phyloP scores from a whole-genome alignment of 371 early-diverging fungal genomes.

The Conidiobolus incongruus region DNA sequence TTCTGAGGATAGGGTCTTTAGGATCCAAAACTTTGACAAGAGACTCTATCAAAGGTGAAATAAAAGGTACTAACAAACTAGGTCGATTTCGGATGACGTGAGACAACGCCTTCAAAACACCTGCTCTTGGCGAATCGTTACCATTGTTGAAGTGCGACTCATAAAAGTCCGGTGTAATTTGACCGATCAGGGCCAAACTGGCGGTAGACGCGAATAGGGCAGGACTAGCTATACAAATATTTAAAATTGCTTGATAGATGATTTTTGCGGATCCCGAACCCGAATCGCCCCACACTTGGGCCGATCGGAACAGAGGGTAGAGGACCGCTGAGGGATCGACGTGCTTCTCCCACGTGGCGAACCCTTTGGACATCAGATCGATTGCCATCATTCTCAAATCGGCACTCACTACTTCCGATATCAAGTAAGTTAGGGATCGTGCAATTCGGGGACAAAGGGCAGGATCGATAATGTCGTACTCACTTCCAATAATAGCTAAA shows the following conservation, averaged over 20 bases:
- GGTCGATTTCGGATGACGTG: conserved; percentile 57
- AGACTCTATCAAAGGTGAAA: conserved; percentile 43
- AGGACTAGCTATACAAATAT: conserved; percentile 40
- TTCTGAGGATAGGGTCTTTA: conserved; percentile 42
- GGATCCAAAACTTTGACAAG: conserved; percentile 73
- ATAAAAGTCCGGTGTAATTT: conserved; percentile 41
- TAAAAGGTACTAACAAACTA: conserved; percentile 24
- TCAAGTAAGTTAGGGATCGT: conserved; percentile 24
- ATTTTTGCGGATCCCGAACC: conserved; percentile 15
- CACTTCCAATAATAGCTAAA: conserved; percentile 6
- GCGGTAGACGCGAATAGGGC: conserved; percentile 40
- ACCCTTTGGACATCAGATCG: conserved; percentile 55
- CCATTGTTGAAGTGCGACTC: no score
- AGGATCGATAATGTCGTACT: conserved; percentile 12
- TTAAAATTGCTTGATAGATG: conserved; percentile 42
- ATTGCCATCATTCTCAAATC: conserved; percentile 41
- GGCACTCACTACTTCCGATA: conserved; percentile 25
- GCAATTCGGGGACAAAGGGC: conserved; percentile 10
- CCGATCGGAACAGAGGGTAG: conserved; percentile 22
- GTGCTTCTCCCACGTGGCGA: conserved; percentile 52
- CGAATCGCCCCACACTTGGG: conserved; percentile 14
- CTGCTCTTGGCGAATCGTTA: conserved; percentile 26
- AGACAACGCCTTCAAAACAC: conserved; percentile 39
- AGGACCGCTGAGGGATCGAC: conserved; percentile 45
- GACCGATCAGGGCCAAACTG: neutral